phyloP scores from a whole-genome alignment of 164 flowering plant genomes.

The Warburgia ugandensis region DNA sequence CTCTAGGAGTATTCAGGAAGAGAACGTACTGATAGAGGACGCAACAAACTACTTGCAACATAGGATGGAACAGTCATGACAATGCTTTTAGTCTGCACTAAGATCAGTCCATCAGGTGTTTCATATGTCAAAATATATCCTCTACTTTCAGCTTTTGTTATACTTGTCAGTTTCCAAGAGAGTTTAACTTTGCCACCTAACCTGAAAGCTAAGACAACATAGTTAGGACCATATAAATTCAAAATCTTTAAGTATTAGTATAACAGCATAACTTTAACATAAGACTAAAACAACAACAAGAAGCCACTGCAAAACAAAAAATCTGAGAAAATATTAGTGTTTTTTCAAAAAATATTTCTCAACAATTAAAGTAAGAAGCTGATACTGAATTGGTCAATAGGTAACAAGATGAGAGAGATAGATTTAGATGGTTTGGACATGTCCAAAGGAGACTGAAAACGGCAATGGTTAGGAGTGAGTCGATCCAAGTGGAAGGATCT shows the following conservation, averaged over 20 bases:
- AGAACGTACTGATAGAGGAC: slow-evolving; percentile 77
- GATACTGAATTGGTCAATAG: no score
- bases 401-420: no score
- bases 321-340: no score
- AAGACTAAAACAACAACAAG: no score
- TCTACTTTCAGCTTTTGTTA: slow-evolving; percentile 41
- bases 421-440: no score
- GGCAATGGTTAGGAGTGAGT: no score
- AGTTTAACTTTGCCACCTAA: slow-evolving; percentile 71
- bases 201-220: slow-evolving; percentile 30
- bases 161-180: slow-evolving; percentile 78
- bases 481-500: no score
- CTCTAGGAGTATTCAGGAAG: slow-evolving; percentile 1
- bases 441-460: no score
- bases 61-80: slow-evolving; percentile 84
- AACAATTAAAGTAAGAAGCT: no score
- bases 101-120: slow-evolving; percentile 71
- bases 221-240: neutral
- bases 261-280: no score
- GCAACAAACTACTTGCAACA: slow-evolving; percentile 64
- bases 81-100: slow-evolving; percentile 55
- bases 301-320: no score
- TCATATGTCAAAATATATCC: slow-evolving; percentile 69
- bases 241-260: neutral
- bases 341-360: no score